phyloP scores from a whole-genome alignment of 306 rosid species.

The Fragaria vesca region DNA sequence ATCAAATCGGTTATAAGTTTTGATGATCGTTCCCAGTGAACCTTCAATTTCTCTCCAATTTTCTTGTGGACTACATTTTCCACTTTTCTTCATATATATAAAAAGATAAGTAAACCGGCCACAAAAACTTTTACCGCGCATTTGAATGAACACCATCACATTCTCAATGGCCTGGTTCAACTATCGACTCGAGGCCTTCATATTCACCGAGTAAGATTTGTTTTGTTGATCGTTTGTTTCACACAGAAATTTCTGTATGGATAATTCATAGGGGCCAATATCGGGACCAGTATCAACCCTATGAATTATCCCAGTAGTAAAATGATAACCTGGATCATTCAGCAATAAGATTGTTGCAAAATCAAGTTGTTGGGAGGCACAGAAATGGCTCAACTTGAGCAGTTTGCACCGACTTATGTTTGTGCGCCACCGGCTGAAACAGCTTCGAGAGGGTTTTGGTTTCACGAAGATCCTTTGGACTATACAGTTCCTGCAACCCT shows the following conservation, averaged over 20 bases:
- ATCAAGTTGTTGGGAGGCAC: neutral
- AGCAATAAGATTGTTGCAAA: neutral
- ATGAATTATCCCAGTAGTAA: neutral
- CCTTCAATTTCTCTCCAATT: neutral
- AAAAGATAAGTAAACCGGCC: neutral
- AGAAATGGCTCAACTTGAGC: neutral
- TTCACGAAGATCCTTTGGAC: conserved; percentile 36
- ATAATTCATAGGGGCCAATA: neutral
- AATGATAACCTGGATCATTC: neutral
- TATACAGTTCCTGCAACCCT: conserved; percentile 32
- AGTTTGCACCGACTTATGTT: neutral
- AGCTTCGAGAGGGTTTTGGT: conserved; percentile 36
- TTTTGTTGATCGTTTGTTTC: neutral
- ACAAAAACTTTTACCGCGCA: neutral
- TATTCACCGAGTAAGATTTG: neutral
- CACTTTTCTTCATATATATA: neutral
- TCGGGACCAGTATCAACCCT: neutral
- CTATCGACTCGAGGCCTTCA: neutral
- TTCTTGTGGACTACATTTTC: conserved; percentile 5
- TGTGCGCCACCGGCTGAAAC: neutral
- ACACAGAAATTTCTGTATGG: neutral
- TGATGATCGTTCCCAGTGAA: no score
- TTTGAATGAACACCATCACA: neutral
- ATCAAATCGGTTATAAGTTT: no score
- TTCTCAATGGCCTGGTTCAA: neutral